Conservation (phyloP, 345 rosid genomes). For the Hibiscus syriacus region DNA sequence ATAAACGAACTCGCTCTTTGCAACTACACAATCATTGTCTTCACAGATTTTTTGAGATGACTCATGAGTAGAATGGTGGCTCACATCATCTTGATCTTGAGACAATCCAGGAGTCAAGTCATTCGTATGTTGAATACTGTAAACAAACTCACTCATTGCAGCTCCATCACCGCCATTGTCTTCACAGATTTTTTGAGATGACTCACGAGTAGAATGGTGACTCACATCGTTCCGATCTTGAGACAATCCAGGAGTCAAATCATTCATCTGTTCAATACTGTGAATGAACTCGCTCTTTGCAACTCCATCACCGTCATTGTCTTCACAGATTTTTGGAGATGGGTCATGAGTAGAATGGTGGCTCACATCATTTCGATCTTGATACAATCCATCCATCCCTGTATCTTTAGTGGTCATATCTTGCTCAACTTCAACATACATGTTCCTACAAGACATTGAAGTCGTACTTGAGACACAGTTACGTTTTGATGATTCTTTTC, state of each 20-base stretch:
- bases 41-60: not conserved
- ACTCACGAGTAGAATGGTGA: not conserved
- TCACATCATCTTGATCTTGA: not conserved
- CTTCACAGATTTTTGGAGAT: not conserved
- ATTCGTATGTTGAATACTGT: not conserved
- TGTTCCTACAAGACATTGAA: not conserved
- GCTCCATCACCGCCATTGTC: not conserved
- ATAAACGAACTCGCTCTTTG: not conserved
- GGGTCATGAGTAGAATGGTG: not conserved
- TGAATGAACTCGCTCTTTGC: not conserved
- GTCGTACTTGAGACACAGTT: not conserved
- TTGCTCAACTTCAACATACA: not conserved
- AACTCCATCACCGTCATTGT: not conserved
- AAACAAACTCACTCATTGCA: not conserved
- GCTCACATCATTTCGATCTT: not conserved
- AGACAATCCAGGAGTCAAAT: not conserved
- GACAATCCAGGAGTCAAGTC: not conserved
- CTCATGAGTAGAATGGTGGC: not conserved
- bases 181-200: not conserved
- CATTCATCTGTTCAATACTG: not conserved
- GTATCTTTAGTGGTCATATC: not conserved
- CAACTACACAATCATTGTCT: not conserved
- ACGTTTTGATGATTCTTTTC: slow-evolving; percentile 3
- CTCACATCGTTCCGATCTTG: not conserved
- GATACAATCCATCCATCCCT: not conserved